Evolutionary conservation across 192 early-diverging fungal genomes (phyloP), one percentile per base, ranked within the genome.

Genomic region (Umbelopsis vinacea): DNA sequence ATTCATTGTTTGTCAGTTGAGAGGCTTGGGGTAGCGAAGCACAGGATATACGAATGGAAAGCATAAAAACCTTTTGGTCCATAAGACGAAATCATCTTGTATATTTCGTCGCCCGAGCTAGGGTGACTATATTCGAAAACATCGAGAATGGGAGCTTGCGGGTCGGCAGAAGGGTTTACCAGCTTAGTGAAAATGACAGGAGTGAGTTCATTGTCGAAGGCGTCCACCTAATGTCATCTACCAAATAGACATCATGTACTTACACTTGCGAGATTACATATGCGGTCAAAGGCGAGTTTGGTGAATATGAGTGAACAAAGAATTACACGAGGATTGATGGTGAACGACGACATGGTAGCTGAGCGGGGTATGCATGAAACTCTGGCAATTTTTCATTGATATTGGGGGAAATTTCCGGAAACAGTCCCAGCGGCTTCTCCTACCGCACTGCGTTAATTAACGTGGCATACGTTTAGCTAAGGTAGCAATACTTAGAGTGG

Each of bases 91-190:
- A 79, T 2, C 22, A 52, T 22, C 3, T 33, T 29, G 21, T 71
- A 74, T 23, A 79, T 67, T 35, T 74, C 63, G 2, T 37, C 45
- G 14, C 52, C 48, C 14, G 73, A 71, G 46, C 43, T 26, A 5
- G 73, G 73, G 29, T 79, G 46, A 15, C 74, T 47, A 60, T 79
- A 79, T 53, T 79, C 77, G 9, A 79, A 26, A 68, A 79, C 57
- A 66, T 79, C 77, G 15, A 79, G 52, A 29, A 73, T 69, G 8
- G 19, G 63, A 67, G 52, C 23, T 15, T 68, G 73, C 6, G 46
- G 37, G 19, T 54, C 52, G 3, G 69, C 45, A 50, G 52, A 45
- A n/a, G 77, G 77, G 50, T 79, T 79, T 12, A 71, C 66, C 67
- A 73, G 57, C 77, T 79, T 53, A 0, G n/a, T 24, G 10, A 22